phyloP scores from a whole-genome alignment of 2,329 filamentous ascomycete genomes.

The Paracamarosporium sp. region DNA sequence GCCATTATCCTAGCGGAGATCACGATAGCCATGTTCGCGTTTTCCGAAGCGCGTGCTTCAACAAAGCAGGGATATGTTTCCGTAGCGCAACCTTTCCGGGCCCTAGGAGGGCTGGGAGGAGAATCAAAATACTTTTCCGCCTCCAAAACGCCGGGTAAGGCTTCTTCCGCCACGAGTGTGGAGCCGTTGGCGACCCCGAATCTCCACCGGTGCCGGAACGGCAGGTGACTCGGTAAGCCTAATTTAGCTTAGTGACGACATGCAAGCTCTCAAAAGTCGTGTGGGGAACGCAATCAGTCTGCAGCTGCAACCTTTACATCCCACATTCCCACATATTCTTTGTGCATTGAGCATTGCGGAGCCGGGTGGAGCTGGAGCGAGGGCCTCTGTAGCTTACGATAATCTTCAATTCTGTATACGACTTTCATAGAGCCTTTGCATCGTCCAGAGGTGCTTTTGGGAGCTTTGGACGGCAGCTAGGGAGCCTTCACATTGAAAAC shows the following conservation, averaged over 20 bases:
- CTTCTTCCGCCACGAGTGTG: slow-evolving; percentile 30
- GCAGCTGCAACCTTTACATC: slow-evolving; percentile 27
- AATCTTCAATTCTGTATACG: neutral
- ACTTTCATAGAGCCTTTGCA: neutral
- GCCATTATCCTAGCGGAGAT: neutral
- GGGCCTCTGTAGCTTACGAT: slow-evolving; percentile 10
- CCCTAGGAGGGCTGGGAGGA: neutral
- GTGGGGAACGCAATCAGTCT: slow-evolving; percentile 38
- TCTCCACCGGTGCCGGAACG: slow-evolving; percentile 39
- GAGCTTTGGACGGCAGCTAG: slow-evolving; percentile 1
- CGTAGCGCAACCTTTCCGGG: neutral
- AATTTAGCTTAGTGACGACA: slow-evolving; percentile 29
- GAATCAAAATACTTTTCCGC: slow-evolving; percentile 1
- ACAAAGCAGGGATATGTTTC: neutral
- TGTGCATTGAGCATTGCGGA: slow-evolving; percentile 22
- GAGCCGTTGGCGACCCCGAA: slow-evolving; percentile 27
- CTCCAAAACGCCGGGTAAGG: slow-evolving; percentile 26
- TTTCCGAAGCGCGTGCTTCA: neutral
- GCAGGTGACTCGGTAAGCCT: slow-evolving; percentile 38
- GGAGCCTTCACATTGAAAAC: neutral
- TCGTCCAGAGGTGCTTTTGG: neutral
- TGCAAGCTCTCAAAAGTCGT: slow-evolving; percentile 35
- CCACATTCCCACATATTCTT: slow-evolving; percentile 14
- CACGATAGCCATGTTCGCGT: neutral
- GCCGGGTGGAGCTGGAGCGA: slow-evolving; percentile 14